Conservation (phyloP, 495 filamentous ascomycete species). For the Achaetomiella virescens region DNA sequence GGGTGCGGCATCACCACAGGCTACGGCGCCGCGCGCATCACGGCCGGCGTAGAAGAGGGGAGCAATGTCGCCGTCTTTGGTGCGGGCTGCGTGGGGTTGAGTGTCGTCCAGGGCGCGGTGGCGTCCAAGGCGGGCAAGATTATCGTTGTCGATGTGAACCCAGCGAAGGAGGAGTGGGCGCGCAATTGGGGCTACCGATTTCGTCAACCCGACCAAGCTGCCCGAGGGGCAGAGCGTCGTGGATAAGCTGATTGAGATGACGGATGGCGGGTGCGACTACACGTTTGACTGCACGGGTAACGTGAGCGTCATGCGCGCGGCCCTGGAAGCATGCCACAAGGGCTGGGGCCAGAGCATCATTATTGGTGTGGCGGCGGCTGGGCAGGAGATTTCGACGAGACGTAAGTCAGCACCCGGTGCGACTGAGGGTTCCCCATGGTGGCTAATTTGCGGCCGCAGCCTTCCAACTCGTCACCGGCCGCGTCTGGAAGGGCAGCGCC, state of each 20-base stretch:
- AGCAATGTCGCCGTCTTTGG: slow-evolving; percentile 92
- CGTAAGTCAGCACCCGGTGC: too few relatives aligned
- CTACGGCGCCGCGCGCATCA: slow-evolving; percentile 91
- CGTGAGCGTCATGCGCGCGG: slow-evolving; percentile 90
- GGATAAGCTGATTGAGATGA: slow-evolving; percentile 92
- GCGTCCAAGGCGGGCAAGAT: slow-evolving; percentile 79
- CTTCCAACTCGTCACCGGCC: slow-evolving; percentile 97
- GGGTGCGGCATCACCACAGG: slow-evolving; percentile 98
- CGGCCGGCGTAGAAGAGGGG: slow-evolving; percentile 83
- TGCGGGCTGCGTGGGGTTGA: slow-evolving; percentile 90
- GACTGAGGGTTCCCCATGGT: too few relatives aligned
- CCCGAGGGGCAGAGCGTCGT: slow-evolving; percentile 69
- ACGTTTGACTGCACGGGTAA: slow-evolving; percentile 99
- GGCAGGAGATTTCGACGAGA: slow-evolving; percentile 91
- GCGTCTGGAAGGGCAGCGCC: slow-evolving; percentile 95
- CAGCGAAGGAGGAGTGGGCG: slow-evolving; percentile 83
- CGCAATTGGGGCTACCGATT: slow-evolving; percentile 93
- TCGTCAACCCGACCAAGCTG: slow-evolving; percentile 86
- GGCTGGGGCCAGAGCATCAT: slow-evolving; percentile 98
- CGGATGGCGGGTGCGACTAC: slow-evolving; percentile 98
- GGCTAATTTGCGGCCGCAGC: slow-evolving; percentile 46
- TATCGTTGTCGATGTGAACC: slow-evolving; percentile 94
- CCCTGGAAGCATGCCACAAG: slow-evolving; percentile 97
- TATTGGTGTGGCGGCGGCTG: slow-evolving; percentile 95
- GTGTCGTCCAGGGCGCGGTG: slow-evolving; percentile 92